phyloP scores from a whole-genome alignment of 345 rosid genomes.

The Draba incana region DNA sequence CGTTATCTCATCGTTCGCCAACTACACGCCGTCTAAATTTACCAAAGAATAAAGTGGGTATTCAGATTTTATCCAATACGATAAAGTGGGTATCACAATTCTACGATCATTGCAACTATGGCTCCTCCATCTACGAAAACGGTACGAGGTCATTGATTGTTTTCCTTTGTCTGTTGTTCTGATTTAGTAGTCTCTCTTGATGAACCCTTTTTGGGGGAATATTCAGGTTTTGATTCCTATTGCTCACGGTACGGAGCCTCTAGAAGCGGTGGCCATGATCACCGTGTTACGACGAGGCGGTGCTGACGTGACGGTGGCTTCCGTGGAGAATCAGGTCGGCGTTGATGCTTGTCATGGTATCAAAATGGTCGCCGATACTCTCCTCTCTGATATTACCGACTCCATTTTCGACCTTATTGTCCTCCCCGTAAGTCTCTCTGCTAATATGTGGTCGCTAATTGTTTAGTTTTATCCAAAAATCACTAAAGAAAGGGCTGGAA shows the following conservation, averaged over 20 bases:
- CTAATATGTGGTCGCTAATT: background rate
- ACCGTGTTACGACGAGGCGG: conserved; percentile 80
- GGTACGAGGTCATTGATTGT: conserved; percentile 37
- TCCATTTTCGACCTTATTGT: conserved; percentile 71
- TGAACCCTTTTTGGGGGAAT: background rate
- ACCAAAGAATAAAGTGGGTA: conserved; percentile 22
- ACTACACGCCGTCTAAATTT: conserved; percentile 33
- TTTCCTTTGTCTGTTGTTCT: conserved; percentile 5
- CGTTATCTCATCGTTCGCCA: conserved; percentile 31
- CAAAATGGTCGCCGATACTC: conserved; percentile 82
- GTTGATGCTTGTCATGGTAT: conserved; percentile 78
- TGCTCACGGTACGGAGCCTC: conserved; percentile 92
- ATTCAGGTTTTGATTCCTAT: conserved; percentile 90
- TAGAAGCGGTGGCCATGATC: conserved; percentile 87
- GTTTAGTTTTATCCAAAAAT: background rate
- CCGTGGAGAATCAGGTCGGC: conserved; percentile 66
- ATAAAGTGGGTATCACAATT: conserved; percentile 34
- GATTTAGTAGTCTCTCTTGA: background rate
- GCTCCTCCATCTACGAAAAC: conserved; percentile 54
- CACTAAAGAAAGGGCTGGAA: too few relatives aligned
- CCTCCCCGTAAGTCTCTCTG: conserved; percentile 57
- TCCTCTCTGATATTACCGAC: conserved; percentile 59
- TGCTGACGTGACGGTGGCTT: conserved; percentile 83
- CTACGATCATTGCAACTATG: conserved; percentile 49
- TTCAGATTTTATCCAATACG: conserved; percentile 16